Base-by-base conservation (phyloP, 2,329 filamentous ascomycete species). In the Penicillium janthinellum region DNA sequence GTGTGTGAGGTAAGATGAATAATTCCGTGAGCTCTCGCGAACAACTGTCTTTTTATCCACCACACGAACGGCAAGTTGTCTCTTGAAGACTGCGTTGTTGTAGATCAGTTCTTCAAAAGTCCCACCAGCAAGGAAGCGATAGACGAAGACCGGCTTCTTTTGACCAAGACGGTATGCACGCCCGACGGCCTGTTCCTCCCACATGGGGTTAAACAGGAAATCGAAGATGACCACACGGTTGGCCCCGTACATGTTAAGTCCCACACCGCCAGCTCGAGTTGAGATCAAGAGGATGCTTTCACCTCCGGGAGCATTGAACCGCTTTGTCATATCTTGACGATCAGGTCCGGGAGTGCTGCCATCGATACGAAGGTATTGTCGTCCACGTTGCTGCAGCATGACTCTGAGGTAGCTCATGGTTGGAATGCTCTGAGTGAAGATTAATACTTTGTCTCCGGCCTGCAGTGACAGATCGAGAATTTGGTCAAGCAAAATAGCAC, bases 201-300 rank as follows among this genome's bases (percentile, higher is more conserved):
- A 83, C 5, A 87, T 84, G 0, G 93, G 93, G 64, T 93, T 95
- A 77, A 88, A 96, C 61, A 83, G 82, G 70, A 90, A 91, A 72
- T 97, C 93, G 57, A 96, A 90, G 20, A 97, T 89, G 20, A 97
- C 84, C 1, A 96, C 90, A 20, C 93, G 86, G 71, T 92, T 96
- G 1, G 93, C 93, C 1, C 89, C 88, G 42, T 86, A 85, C 12
- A 97, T 89, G 64, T 97, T 97, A 52, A 96, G 80, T 0, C 93
- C 93, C 1, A 92, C 79, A 0, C 92, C 91, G 22, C 92, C 93
- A 8, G 93, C 91, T 60, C 77, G 87, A 0, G 92, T 96, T 0
- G 92, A 96, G 58, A 96, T 92, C 1, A 97, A 79, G 70, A 91
- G 91, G 0, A 96, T 81, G 17, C 79, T 69, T 1, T 73, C 58